Base-by-base conservation (phyloP, 352 stramenopile species). In the Pythium aristosporum region DNA sequence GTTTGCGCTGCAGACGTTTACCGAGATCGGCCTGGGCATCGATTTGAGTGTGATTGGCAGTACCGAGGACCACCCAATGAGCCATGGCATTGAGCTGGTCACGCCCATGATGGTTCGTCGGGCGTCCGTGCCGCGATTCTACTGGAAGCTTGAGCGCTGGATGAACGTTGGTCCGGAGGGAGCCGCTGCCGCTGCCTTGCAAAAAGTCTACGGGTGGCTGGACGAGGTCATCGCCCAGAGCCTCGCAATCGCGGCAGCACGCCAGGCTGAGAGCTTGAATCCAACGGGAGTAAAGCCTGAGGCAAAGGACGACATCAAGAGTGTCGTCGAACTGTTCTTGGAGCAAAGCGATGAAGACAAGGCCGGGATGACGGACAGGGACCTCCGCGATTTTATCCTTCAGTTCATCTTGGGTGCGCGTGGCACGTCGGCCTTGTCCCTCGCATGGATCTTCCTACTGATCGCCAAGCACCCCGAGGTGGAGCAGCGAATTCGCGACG, bases 391-490 rank as follows among this genome's bases (percentile, higher is more conserved):
- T 30, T 70, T 96, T 23, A 74, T 87, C 11, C 73, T 94, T 10
- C 73, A 72, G 4, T 77, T 96, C 47, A 63, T 96, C 25, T 48
- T 87, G 15, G 87, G 80, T 15, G 87, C 87, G 6, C 73, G 79
- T 32, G 87, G 92, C 57, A 96, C 81, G 3, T 94, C 86, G 3
- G 76, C 87, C 4, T 70, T 62, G 57, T 81, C 85, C n/a, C 48
- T 96, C 18, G 73, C 69, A 42, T 96, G 87, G 88, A 71, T 89
- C 15, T 72, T 96, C 42, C n/a, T 89, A 49, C 75, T 83, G 61
- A 69, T 96, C 6, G 73, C 78, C 51, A 78, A 73, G 18, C 69
- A 94, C 69, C 87, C 85, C 8, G 53, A 77, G 16, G 77, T 89
- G 1, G 57, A 75, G 51, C 61, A 58, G 0, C 73, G 75, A 21